These are phyloP conservation scores for Otatea glauca DNA, from an alignment of 176 grass and related monocot genomes.

Conservation along the genomic window DNA sequence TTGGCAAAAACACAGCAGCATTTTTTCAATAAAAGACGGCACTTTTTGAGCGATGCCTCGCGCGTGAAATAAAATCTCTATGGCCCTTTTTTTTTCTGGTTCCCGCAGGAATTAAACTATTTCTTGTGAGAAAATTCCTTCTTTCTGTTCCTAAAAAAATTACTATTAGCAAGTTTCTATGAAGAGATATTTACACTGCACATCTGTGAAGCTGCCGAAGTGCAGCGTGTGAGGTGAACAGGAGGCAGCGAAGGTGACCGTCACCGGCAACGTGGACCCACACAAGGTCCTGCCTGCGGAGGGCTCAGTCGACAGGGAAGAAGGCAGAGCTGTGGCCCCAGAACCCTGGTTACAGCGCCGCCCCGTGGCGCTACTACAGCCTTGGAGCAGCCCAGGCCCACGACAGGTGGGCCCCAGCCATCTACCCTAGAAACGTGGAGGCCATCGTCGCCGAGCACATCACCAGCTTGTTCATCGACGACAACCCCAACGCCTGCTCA, in stretches of 20 bases:
- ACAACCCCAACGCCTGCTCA: conserved; percentile 92
- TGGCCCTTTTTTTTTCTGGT: too few relatives aligned
- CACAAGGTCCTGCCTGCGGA: conserved; percentile 56
- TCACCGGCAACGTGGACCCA: conserved; percentile 66
- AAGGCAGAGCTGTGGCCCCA: conserved; percentile 75
- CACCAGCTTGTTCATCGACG: conserved; percentile 79
- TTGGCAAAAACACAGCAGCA: conserved; percentile 14
- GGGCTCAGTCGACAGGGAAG: conserved; percentile 75
- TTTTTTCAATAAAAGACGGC: background rate
- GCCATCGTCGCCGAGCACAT: conserved; percentile 57
- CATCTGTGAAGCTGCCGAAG: conserved; percentile 40
- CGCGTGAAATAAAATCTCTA: background rate
- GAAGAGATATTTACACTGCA: background rate
- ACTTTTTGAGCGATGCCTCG: background rate
- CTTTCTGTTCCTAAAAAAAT: too few relatives aligned
- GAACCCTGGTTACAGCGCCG: conserved; percentile 33
- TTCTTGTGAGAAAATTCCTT: too few relatives aligned
- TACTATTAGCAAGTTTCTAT: background rate
- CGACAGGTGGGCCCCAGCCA: conserved; percentile 55
- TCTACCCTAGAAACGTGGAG: conserved; percentile 49
- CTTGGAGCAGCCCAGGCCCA: conserved; percentile 43
- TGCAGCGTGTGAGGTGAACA: conserved; percentile 72
- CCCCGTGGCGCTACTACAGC: conserved; percentile 41
- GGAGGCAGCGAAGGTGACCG: conserved; percentile 70
- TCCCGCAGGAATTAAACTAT: too few relatives aligned